phyloP scores from a whole-genome alignment of 2,329 filamentous ascomycete genomes.

The Ophiostoma fasciatum region DNA sequence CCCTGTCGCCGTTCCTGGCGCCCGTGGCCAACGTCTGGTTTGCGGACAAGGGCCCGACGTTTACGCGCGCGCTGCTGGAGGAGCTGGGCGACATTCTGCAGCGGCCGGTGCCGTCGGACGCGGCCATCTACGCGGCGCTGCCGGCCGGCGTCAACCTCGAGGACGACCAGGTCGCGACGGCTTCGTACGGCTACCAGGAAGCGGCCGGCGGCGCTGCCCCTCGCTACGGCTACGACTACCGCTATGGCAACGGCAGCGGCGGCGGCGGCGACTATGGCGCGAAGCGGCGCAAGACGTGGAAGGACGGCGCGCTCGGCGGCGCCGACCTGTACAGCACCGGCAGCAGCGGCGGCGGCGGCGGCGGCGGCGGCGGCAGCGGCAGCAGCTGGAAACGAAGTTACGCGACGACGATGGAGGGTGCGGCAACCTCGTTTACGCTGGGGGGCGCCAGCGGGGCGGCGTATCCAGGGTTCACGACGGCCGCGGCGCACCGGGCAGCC shows the following conservation, averaged over 20 bases:
- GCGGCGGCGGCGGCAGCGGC: constrained; percentile 15
- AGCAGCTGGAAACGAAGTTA: constrained; percentile 28
- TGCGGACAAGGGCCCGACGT: constrained; percentile 51
- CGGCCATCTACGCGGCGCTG: constrained; percentile 36
- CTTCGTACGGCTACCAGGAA: constrained; percentile 19
- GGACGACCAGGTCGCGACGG: constrained; percentile 54
- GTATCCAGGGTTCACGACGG: constrained; percentile 46
- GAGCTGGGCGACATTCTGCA: constrained; percentile 58
- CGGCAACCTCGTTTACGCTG: constrained; percentile 40
- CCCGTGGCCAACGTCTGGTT: constrained; percentile 32
- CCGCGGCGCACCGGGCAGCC: constrained; percentile 33
- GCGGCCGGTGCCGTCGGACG: constrained; percentile 41
- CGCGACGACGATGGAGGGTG: constrained; percentile 46
- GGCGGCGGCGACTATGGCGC: no score
- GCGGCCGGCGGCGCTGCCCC: neutral
- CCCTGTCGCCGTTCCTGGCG: constrained; percentile 60
- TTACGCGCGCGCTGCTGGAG: constrained; percentile 46
- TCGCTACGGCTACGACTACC: no score
- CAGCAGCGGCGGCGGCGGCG: no score
- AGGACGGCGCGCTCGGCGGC: no score
- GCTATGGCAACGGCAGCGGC: constrained; percentile 11
- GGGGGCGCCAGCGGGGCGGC: no score
- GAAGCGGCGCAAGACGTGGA: no score
- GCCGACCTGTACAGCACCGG: no score
- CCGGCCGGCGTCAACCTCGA: constrained; percentile 41